phyloP scores from a whole-genome alignment of 176 grass and related monocot species.

The Bromus sterilis region DNA sequence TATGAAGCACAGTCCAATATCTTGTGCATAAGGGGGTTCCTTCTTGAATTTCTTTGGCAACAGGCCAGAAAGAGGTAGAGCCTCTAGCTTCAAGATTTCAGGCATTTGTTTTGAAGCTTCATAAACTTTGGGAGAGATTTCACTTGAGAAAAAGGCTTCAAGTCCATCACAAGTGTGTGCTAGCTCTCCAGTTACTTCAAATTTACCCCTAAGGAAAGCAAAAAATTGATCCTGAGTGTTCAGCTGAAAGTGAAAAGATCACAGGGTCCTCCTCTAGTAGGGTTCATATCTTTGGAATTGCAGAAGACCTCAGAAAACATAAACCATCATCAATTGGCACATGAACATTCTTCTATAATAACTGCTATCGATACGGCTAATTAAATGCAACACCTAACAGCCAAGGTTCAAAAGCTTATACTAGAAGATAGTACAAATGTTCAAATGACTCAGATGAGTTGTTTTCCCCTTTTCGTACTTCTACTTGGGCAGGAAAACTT shows the following conservation, averaged over 20 bases:
- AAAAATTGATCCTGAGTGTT: background rate
- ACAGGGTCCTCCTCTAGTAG: background rate
- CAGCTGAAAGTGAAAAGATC: conserved; percentile 6
- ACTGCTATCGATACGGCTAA: background rate
- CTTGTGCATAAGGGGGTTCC: conserved; percentile 31
- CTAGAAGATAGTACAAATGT: background rate
- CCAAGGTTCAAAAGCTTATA: conserved; percentile 13
- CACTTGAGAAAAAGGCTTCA: conserved; percentile 42
- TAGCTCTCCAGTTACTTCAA: conserved; percentile 46
- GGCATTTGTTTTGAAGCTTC: conserved; percentile 54
- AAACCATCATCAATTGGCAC: background rate
- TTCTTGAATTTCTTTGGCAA: conserved; percentile 66
- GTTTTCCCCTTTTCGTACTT: background rate
- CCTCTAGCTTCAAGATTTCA: conserved; percentile 52
- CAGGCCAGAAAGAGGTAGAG: conserved; percentile 25
- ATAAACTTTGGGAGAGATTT: conserved; percentile 33
- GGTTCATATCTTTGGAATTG: background rate
- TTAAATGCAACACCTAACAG: background rate
- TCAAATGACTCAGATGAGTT: background rate
- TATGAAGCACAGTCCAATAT: conserved; percentile 70
- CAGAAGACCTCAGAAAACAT: background rate
- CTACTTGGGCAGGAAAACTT: background rate
- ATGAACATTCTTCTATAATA: background rate
- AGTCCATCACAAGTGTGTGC: conserved; percentile 39
- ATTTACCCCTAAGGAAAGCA: conserved; percentile 43